Base-by-base conservation (phyloP, 768 basidiomycete genomes). In the Plicaturopsis crispa region DNA sequence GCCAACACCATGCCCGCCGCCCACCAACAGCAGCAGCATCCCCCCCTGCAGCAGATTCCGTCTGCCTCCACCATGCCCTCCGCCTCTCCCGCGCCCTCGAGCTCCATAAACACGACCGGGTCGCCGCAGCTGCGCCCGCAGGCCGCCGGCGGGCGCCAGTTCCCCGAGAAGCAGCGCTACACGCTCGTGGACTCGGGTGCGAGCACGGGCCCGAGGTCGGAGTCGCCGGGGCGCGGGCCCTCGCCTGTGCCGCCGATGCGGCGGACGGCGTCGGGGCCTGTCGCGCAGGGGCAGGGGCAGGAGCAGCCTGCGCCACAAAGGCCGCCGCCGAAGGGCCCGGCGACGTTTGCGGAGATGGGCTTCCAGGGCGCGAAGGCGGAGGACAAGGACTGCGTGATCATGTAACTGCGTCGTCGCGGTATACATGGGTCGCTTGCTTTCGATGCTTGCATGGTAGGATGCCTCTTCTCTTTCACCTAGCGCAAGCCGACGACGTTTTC, bases 321-420 rank as follows among this genome's bases (percentile, higher is more conserved):
- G 45, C 20, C 47, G 11, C 36, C 17, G 21, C 31, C 40, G 13
- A 62, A 52, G 38, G 71, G 79, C 1, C 75, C 85, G 1, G 69
- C 80, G 51, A 92, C 90, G 31, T 93, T 96, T 62, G 85, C 82
- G 16, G 91, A 94, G 67, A 92, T 96, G 91, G 92, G 92, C 0
- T 83, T 91, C 52, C 74, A 80, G 22, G 80, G 82, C 10, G 75
- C 70, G 19, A 86, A 84, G 51, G 73, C 77, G 31, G 78, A 90
- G 51, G 75, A 86, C 4, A 80, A 90, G 59, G 82, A 88, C 0
- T 94, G 91, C 65, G 62, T 86, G 23, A 72, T 96, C 46, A 93
- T 96, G 90, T 96, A 56, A 72, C 18, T 40, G 26, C n/a, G n/a
- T n/a, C n/a, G n/a, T n/a, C n/a, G n/a, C n/a, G n/a, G n/a, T n/a